Conservation (phyloP, 1,284 basidiomycete species). For the Cryptococcus wingfieldii region DNA sequence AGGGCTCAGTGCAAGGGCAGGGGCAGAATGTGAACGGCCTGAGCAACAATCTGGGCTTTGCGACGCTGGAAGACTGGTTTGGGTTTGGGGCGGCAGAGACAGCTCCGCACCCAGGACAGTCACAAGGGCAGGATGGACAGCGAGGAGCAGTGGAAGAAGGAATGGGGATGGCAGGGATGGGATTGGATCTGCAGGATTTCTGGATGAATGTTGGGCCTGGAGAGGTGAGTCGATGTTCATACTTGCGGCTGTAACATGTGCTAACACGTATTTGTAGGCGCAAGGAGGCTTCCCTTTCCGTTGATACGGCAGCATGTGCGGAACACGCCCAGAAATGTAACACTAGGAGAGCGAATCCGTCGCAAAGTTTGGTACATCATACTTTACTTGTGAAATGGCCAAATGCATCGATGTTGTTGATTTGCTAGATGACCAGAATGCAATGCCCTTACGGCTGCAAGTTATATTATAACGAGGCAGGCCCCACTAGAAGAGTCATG, state of each 20-base stretch:
- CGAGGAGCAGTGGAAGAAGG: slow-evolving; percentile 9
- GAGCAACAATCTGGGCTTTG: slow-evolving; percentile 30
- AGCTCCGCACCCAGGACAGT: neutral
- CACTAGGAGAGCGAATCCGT: no score
- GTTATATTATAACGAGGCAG: neutral
- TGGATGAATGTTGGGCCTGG: slow-evolving; percentile 41
- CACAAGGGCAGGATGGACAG: slow-evolving; percentile 14
- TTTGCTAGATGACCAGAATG: no score
- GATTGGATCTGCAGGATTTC: slow-evolving; percentile 34
- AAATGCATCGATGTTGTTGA: no score
- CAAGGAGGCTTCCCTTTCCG: slow-evolving; percentile 40
- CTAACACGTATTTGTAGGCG: slow-evolving; percentile 16
- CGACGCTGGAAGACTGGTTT: slow-evolving; percentile 43
- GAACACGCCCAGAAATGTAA: no score
- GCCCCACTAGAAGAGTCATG: neutral
- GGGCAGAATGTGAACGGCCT: neutral
- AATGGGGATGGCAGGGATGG: slow-evolving; percentile 18
- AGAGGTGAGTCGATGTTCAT: slow-evolving; percentile 20
- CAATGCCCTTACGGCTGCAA: no score
- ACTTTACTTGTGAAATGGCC: no score
- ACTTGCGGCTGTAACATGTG: neutral
- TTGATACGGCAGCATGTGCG: slow-evolving; percentile 1
- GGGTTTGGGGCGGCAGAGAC: slow-evolving; percentile 7
- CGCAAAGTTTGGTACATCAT: no score
- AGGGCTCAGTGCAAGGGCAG: neutral